phyloP scores from a whole-genome alignment of 208 protist species.

The Acanthamoeba castellanii region DNA sequence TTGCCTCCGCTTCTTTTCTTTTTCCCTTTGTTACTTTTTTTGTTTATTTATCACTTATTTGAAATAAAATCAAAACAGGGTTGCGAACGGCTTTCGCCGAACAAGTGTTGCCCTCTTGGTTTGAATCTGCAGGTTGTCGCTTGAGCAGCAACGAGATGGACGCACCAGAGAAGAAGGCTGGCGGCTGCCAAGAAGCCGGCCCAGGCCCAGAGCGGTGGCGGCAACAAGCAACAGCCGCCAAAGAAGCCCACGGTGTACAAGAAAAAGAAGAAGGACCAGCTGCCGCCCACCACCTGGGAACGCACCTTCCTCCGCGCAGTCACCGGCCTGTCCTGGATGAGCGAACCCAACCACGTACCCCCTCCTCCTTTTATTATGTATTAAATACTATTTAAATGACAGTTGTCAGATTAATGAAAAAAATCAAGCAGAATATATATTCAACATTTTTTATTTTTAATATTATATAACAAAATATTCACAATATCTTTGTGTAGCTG shows the following conservation, averaged over 20 bases:
- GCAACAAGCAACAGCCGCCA: neutral
- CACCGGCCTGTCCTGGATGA: slow-evolving; percentile 1
- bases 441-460: too few species aligned
- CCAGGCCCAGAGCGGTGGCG: neutral
- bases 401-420: neutral
- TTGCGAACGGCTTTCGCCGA: neutral
- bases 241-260: neutral
- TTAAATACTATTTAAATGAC: neutral
- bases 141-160: neutral
- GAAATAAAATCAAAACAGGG: too few species aligned
- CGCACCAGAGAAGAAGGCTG: neutral
- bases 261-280: slow-evolving; percentile 19
- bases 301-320: neutral
- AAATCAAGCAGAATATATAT: neutral
- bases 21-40: too few species aligned
- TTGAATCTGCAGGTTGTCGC: neutral
- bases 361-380: neutral
- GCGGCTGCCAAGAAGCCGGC: neutral
- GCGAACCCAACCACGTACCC: slow-evolving; percentile 33
- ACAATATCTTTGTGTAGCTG: neutral
- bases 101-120: neutral
- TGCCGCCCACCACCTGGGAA: slow-evolving; percentile 39
- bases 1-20: neutral
- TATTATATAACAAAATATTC: too few species aligned
- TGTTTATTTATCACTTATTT: too few species aligned